A percentile compares a stretch with the other conserved stretches of the same genome.
These are phyloP conservation scores for Linanthus parryae DNA, from an alignment of 148 eudicot genomes.

Conservation along the genomic window DNA sequence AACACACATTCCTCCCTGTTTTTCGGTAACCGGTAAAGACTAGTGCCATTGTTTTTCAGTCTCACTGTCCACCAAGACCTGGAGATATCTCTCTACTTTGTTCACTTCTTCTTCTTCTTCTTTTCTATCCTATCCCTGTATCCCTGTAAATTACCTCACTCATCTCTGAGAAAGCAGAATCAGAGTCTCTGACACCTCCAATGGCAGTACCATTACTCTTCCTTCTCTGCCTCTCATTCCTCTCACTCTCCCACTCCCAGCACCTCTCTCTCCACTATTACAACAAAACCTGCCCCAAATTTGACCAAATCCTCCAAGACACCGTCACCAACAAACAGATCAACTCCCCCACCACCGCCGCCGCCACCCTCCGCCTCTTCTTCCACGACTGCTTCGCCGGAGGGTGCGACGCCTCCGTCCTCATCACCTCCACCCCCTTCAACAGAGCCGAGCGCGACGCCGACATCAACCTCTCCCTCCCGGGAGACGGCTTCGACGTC, in stretches of 20 bases:
- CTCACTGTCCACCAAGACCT: no score
- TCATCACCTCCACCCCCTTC: constrained; percentile 35
- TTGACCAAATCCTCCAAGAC: constrained; percentile 28
- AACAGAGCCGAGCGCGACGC: constrained; percentile 48
- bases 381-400: constrained; percentile 49
- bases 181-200: no score
- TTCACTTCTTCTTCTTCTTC: no score
- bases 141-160: no score
- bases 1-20: no score
- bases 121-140: no score
- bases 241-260: constrained; percentile 13
- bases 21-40: no score
- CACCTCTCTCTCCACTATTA: constrained; percentile 26
- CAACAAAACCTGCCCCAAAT: constrained; percentile 33
- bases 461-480: constrained; percentile 55
- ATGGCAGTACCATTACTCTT: constrained; percentile 7
- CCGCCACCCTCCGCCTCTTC: constrained; percentile 43
- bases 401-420: constrained; percentile 49
- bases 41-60: no score
- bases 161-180: no score
- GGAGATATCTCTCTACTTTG: no score
- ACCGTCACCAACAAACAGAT: constrained; percentile 49
- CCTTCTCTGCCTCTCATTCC: constrained; percentile 5
- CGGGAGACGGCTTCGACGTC: constrained; percentile 56
- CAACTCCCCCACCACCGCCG: constrained; percentile 43